Evolutionary conservation across 305 asterid species (phyloP), one percentile per base, ranked within the genome.

Genomic region (Fraxinus dipetala): DNA sequence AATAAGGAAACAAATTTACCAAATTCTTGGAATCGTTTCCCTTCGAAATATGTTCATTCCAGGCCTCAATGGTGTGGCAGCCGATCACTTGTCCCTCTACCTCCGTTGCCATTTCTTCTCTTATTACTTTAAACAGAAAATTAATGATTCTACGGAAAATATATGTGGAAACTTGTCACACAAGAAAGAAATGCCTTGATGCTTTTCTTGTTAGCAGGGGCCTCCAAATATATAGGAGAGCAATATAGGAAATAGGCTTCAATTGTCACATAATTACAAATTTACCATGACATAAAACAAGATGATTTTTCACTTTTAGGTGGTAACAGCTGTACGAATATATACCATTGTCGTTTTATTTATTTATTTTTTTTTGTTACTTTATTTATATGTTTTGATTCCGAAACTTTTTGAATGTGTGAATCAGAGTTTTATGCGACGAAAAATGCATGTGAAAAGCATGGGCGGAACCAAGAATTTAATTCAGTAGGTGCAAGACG

Each of bases 21-120:
- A 93, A 89, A 75, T 87, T 91, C 36, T 91, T 86, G 81, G 85
- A 79, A 20, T 87, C 88, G 32, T 88, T 91, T 32, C 96, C 98
- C 82, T 89, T 93, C 87, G 89, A 85, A 79, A 95, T 86, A 82
- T 91, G 97, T 4, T 90, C 89, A 80, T 63, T 85, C 99, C 99
- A 95, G 34, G 87, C 89, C 16, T 90, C 94, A 22, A 86, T 13
- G 79, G 86, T 88, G 87, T 93, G 99, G 91, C 97, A 93, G 82
- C 88, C 83, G 76, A 95, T 88, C 54, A 93, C 98, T 35, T 89
- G 97, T 84, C 97, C 98, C 76, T 91, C 99, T 36, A 87, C 87
- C 26, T 91, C 95, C 51, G 87, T 84, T 85, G 89, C 83, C 86
- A 75, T 80, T 76, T 72, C 35, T 54, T 61, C 75, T 51, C 76